Conservation (phyloP, 2,329 filamentous ascomycete genomes). For the Ophiostoma sp. region DNA sequence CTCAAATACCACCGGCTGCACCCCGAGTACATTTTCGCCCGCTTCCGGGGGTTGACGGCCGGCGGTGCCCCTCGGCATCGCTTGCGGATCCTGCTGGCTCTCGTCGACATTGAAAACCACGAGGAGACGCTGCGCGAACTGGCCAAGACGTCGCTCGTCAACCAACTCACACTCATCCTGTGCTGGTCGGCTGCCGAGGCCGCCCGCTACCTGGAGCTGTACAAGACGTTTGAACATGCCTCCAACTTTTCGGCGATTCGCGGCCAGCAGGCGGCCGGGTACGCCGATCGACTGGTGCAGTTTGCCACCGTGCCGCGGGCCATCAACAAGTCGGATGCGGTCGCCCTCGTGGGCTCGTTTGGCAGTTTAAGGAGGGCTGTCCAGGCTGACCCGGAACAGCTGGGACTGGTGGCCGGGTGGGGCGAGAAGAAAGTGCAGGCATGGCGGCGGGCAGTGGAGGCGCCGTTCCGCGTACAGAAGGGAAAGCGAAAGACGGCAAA, state of each 20-base stretch:
- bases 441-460: constrained; percentile 79
- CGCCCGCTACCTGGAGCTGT: constrained; percentile 88
- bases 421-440: constrained; percentile 90
- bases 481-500: constrained; percentile 49
- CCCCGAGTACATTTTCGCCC: constrained; percentile 95
- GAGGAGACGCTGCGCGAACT: constrained; percentile 87
- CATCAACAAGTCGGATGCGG: constrained; percentile 92
- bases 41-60: constrained; percentile 79
- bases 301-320: constrained; percentile 88
- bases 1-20: constrained; percentile 97
- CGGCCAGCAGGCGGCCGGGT: constrained; percentile 78
- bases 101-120: constrained; percentile 95
- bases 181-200: constrained; percentile 96
- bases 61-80: constrained; percentile 62
- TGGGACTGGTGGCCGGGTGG: constrained; percentile 85
- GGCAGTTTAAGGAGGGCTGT: constrained; percentile 83
- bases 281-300: constrained; percentile 83
- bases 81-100: constrained; percentile 79
- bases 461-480: constrained; percentile 78
- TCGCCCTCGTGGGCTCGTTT: constrained; percentile 87
- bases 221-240: constrained; percentile 91
- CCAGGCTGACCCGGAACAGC: constrained; percentile 83
- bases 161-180: constrained; percentile 86
- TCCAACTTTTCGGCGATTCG: constrained; percentile 71
- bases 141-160: constrained; percentile 87